Base-by-base conservation (phyloP, 257 asterid genomes). In the Forsythia viridissima region DNA sequence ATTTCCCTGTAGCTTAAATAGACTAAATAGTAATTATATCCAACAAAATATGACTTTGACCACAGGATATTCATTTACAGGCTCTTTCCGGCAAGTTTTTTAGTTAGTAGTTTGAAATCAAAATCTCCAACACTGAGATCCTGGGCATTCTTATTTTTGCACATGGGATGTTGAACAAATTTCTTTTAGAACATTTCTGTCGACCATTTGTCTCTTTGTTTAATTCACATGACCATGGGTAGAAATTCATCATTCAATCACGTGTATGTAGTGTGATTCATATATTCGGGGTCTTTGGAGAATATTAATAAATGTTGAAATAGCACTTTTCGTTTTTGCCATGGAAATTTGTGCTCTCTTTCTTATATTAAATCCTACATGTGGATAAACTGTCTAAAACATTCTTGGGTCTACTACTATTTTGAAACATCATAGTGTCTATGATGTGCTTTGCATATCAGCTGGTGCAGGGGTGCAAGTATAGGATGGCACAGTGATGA, bases 401-500 rank as follows among this genome's bases (percentile, higher is more conserved):
- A 65, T 61, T 59, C 72, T 21, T 61, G 61, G 42, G 65, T 43
- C 36, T 51, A 13, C 57, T 43, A 18, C 65, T 52, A 38, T 52
- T 46, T 76, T 51, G 52, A 44, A n/a, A 10, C 8, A 24, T 63
- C 4, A 15, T 41, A 15, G n/a, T 80, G 38, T 72, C 73, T 51
- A 67, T 4, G 78, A 74, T 34, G 66, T 84, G 71, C 39, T 67
- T n/a, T 74, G 24, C 48, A 70, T 72, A 63, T 70, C 87, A 94
- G 97, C 83, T 93, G 99, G 99, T 88, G 92, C 82, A 91, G 82
- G 82, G 98, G 96, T 80, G 92, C 98, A 71, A 91, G 96, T 87
- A 93, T 95, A 44, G 98, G 99, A 79, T 95, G 98, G 97, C 99
- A 95, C 84, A 92, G 97, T 80, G 99, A 93, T 77, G 96, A 95